These are phyloP conservation scores for Neurospora intermedia DNA, from an alignment of 495 filamentous ascomycete genomes.

Conservation along the genomic window DNA sequence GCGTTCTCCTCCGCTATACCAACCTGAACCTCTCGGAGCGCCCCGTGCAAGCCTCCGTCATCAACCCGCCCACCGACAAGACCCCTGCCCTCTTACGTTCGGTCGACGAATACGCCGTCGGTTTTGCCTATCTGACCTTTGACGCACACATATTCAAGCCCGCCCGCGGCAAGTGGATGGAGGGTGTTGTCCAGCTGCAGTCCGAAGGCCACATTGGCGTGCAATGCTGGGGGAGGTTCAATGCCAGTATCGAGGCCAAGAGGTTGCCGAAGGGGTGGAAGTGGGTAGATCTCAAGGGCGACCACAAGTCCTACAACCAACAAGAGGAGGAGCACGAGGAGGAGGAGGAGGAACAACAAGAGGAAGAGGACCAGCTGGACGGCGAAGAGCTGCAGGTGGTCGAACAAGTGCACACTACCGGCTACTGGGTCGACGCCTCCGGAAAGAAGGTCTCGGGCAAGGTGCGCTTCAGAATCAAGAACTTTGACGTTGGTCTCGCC, in stretches of 20 bases:
- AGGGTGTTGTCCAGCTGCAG: slow-evolving; percentile 37
- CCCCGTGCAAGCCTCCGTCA: slow-evolving; percentile 24
- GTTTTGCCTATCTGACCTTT: slow-evolving; percentile 36
- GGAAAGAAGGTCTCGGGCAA: slow-evolving; percentile 29
- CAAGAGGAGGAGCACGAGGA: slow-evolving; percentile 6
- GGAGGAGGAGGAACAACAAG: slow-evolving; percentile 12
- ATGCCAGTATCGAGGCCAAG: slow-evolving; percentile 38
- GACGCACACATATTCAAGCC: slow-evolving; percentile 36
- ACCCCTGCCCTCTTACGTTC: slow-evolving; percentile 28
- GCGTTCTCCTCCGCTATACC: slow-evolving; percentile 35
- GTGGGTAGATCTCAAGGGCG: slow-evolving; percentile 31
- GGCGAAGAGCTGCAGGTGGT: slow-evolving; percentile 22
- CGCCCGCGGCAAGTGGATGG: slow-evolving; percentile 36
- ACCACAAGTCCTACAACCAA: slow-evolving; percentile 7
- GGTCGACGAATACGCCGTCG: slow-evolving; percentile 35
- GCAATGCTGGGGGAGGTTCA: slow-evolving; percentile 40
- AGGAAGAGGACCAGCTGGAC: slow-evolving; percentile 17
- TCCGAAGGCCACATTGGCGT: slow-evolving; percentile 39
- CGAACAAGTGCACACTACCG: slow-evolving; percentile 37
- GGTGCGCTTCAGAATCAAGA: slow-evolving; percentile 39
- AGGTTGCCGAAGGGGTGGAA: slow-evolving; percentile 35
- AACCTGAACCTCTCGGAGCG: slow-evolving; percentile 35
- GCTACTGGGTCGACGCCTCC: slow-evolving; percentile 35
- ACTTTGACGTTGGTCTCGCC: slow-evolving; percentile 38
- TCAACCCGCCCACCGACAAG: slow-evolving; percentile 25